phyloP scores from a whole-genome alignment of 495 filamentous ascomycete species.

The Aspergillus sparsus region DNA sequence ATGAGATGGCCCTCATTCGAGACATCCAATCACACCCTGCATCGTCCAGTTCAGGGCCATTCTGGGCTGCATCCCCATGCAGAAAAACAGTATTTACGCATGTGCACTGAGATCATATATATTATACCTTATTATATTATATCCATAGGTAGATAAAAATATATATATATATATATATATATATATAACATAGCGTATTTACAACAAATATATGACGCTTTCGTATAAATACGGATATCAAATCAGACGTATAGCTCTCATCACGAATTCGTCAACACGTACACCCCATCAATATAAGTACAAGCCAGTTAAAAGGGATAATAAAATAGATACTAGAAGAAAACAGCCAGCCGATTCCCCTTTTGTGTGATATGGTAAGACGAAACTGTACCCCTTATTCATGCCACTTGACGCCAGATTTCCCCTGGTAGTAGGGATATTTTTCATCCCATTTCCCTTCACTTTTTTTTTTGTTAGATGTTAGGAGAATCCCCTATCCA shows the following conservation, averaged over 20 bases:
- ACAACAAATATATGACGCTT: background rate
- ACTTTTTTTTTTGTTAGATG: slow-evolving; percentile 4
- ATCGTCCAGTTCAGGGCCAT: no score
- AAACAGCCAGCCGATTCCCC: slow-evolving; percentile 5
- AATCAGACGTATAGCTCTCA: slow-evolving; percentile 7
- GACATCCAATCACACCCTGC: no score
- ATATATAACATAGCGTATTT: background rate
- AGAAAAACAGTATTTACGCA: no score
- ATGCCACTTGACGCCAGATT: slow-evolving; percentile 7
- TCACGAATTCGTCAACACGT: slow-evolving; percentile 16
- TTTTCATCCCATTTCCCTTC: background rate
- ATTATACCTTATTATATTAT: background rate
- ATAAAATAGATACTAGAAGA: background rate
- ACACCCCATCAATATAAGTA: slow-evolving; percentile 21
- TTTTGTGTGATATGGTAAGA: slow-evolving; percentile 4
- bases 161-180: no score
- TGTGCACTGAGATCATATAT: background rate
- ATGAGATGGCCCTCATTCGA: no score
- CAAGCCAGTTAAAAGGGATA: slow-evolving; percentile 10
- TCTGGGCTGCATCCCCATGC: no score
- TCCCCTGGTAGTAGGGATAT: background rate
- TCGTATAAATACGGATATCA: slow-evolving; percentile 7
- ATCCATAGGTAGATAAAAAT: background rate
- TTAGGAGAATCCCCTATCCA: background rate
- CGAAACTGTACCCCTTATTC: slow-evolving; percentile 3